A percentile compares a stretch with the other conserved stretches of the same genome.
Conservation (phyloP, 2,329 filamentous ascomycete species). For the Passalora sequoiae region DNA sequence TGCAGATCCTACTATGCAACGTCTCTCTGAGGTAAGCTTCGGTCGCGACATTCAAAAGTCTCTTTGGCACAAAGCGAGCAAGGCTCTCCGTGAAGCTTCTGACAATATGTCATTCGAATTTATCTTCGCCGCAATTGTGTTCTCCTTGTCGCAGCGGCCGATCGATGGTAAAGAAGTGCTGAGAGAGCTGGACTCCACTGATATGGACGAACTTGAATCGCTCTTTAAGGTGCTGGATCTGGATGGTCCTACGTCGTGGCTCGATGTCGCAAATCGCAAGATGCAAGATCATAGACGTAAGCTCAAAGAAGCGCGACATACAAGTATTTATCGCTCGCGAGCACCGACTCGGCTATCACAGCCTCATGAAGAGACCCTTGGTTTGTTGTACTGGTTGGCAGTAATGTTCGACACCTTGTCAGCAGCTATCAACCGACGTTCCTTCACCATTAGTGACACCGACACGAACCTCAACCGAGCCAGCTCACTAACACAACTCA, state of each 20-base stretch:
- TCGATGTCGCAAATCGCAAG: constrained; percentile 17
- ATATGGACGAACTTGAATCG: constrained; percentile 9
- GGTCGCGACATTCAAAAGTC: constrained; percentile 15
- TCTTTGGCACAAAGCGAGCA: constrained; percentile 18
- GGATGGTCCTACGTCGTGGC: constrained; percentile 14
- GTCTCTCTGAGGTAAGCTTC: constrained; percentile 10
- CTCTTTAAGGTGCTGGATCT: constrained; percentile 14
- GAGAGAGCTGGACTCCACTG: neutral
- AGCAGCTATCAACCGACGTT: constrained; percentile 16
- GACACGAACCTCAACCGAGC: constrained; percentile 11
- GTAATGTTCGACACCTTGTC: constrained; percentile 22
- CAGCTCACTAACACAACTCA: neutral
- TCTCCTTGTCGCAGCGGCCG: constrained; percentile 17
- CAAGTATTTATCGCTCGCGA: constrained; percentile 6
- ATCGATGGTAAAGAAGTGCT: constrained; percentile 10
- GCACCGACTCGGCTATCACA: constrained; percentile 12
- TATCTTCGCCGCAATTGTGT: constrained; percentile 19
- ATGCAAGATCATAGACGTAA: constrained; percentile 16
- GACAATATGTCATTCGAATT: constrained; percentile 18
- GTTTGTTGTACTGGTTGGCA: constrained; percentile 19
- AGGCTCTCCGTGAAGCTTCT: constrained; percentile 12
- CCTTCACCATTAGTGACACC: constrained; percentile 14
- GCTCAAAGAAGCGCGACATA: constrained; percentile 5
- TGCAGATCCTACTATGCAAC: neutral
- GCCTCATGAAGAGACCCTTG: constrained; percentile 15